Conservation (phyloP, 2,329 filamentous ascomycete genomes). For the Pseudogymnoascus sp. region DNA sequence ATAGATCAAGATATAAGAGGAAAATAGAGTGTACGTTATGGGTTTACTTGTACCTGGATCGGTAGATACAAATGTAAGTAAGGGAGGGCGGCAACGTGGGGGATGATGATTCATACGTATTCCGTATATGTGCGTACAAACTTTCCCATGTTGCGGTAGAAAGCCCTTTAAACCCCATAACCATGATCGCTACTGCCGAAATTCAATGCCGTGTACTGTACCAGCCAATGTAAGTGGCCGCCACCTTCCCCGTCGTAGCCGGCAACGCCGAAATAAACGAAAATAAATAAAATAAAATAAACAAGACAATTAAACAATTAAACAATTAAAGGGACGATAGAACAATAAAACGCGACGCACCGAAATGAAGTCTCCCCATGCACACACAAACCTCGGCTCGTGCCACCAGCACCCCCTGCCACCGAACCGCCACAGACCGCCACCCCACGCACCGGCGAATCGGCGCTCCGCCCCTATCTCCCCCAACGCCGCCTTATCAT, state of each 20-base stretch:
- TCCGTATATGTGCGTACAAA: neutral
- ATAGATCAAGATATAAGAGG: neutral
- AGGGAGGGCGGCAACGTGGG: neutral
- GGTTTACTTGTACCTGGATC: neutral
- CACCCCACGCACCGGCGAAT: neutral
- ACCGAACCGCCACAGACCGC: conserved; percentile 1
- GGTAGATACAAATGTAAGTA: neutral
- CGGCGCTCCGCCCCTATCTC: conserved; percentile 3
- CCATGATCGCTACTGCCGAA: neutral
- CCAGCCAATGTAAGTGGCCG: neutral
- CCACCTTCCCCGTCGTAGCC: neutral
- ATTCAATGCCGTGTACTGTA: neutral
- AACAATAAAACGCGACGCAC: neutral
- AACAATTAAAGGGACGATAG: neutral
- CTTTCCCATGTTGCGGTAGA: neutral
- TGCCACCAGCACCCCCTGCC: neutral
- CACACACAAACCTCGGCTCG: neutral
- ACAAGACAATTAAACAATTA: neutral
- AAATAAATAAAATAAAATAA: neutral
- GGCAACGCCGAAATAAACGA: neutral
- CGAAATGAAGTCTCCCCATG: neutral
- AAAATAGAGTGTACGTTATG: neutral
- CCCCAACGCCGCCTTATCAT: neutral
- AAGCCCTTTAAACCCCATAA: neutral
- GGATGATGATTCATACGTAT: neutral